A percentile compares a stretch with the other conserved stretches of the same genome.
Conservation (phyloP, 768 basidiomycete genomes). For the Leccinum variicolor region DNA sequence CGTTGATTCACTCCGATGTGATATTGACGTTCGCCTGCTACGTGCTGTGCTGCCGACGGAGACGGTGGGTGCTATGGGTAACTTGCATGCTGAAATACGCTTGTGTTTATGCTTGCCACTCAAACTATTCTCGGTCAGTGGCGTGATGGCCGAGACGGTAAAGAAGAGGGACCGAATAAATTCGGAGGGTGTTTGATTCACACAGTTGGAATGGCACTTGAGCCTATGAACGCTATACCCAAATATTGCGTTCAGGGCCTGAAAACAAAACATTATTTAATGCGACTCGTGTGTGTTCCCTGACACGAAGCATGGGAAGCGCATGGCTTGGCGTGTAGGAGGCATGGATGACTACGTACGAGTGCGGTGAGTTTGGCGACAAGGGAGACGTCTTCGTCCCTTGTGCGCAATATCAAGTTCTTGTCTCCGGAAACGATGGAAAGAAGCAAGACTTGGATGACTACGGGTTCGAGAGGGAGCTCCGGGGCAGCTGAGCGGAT, state of each 20-base stretch:
- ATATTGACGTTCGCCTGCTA: slow-evolving; percentile 25
- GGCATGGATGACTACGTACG: slow-evolving; percentile 35
- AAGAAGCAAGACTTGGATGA: slow-evolving; percentile 64
- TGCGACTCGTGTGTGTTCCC: not conserved
- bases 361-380: slow-evolving; percentile 56
- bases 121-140: slow-evolving; percentile 12
- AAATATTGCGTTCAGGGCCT: slow-evolving; percentile 62
- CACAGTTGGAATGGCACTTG: slow-evolving; percentile 38
- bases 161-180: slow-evolving; percentile 41
- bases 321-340: slow-evolving; percentile 5
- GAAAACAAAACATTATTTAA: slow-evolving; percentile 12
- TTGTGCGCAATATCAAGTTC: slow-evolving; percentile 61
- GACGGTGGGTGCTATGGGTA: slow-evolving; percentile 11
- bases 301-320: slow-evolving; percentile 3
- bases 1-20: slow-evolving; percentile 18
- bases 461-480: slow-evolving; percentile 57
- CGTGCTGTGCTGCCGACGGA: slow-evolving; percentile 21
- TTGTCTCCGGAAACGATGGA: slow-evolving; percentile 61
- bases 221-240: slow-evolving; percentile 55
- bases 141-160: slow-evolving; percentile 18
- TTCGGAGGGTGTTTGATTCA: slow-evolving; percentile 18
- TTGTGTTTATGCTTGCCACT: slow-evolving; percentile 17
- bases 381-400: slow-evolving; percentile 59
- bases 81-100: slow-evolving; percentile 16
- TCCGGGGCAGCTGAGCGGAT: slow-evolving; percentile 43